phyloP scores from a whole-genome alignment of 768 basidiomycete species.

The Postia placenta region DNA sequence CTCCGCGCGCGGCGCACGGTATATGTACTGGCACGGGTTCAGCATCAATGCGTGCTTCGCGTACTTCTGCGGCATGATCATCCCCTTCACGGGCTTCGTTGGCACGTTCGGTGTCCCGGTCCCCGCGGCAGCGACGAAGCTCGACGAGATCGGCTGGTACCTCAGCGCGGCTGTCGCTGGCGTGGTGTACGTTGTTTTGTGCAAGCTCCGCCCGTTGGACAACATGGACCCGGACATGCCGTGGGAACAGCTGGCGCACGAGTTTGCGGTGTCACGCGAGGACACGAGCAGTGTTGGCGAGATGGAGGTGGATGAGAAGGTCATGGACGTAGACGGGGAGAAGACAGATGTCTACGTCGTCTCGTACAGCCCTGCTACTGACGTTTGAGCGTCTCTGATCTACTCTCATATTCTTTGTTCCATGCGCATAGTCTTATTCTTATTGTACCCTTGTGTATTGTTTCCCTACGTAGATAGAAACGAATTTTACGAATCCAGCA shows the following conservation, averaged over 20 bases:
- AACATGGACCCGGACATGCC: slow-evolving; percentile 9
- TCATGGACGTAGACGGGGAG: neutral
- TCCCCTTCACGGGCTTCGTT: slow-evolving; percentile 14
- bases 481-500: no score
- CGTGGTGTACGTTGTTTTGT: slow-evolving; percentile 10
- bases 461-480: no score
- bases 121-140: slow-evolving; percentile 7
- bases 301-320: neutral
- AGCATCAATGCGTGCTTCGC: slow-evolving; percentile 12
- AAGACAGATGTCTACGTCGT: neutral
- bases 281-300: neutral
- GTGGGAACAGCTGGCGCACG: slow-evolving; percentile 8
- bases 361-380: neutral
- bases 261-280: slow-evolving; percentile 5
- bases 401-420: no score
- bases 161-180: slow-evolving; percentile 11
- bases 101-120: slow-evolving; percentile 15
- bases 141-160: slow-evolving; percentile 14
- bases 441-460: no score
- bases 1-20: slow-evolving; percentile 7
- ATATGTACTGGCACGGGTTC: slow-evolving; percentile 16
- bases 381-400: neutral
- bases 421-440: no score
- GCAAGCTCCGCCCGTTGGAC: slow-evolving; percentile 4
- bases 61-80: slow-evolving; percentile 14